phyloP scores from a whole-genome alignment of 2,329 filamentous ascomycete genomes.

The Ophiosphaerella narmari region DNA sequence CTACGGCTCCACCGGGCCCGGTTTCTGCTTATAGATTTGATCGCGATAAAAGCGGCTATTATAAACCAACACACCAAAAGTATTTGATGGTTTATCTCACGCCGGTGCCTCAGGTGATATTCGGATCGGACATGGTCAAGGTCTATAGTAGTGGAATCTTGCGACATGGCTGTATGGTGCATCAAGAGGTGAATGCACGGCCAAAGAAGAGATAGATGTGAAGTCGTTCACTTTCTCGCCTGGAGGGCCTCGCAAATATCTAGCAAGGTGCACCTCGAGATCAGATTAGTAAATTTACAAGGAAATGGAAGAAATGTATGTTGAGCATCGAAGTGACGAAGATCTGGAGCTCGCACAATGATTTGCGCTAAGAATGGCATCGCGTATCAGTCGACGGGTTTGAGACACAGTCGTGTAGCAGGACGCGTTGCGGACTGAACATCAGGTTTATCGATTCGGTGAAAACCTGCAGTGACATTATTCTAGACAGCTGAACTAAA shows the following conservation, averaged over 20 bases:
- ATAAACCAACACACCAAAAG: conserved; percentile 21
- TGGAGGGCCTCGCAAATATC: not conserved
- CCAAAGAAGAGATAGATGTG: too few species aligned
- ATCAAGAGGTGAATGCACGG: not conserved
- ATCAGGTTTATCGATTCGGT: too few species aligned
- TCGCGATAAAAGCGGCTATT: conserved; percentile 9
- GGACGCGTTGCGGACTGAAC: conserved; percentile 1
- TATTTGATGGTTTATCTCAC: conserved; percentile 18
- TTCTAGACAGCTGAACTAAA: too few species aligned
- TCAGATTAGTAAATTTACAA: not conserved
- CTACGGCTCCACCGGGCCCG: conserved; percentile 13
- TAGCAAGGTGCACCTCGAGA: too few species aligned
- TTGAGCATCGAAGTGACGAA: not conserved
- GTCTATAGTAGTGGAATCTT: not conserved
- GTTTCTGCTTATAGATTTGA: not conserved
- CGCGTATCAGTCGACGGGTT: conserved; percentile 5
- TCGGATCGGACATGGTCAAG: conserved; percentile 30
- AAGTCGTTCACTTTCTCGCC: not conserved
- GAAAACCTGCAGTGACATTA: too few species aligned
- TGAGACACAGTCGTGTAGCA: conserved; percentile 12
- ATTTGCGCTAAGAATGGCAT: not conserved
- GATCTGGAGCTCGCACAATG: not conserved
- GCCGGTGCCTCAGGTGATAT: conserved; percentile 30
- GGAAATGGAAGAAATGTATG: not conserved
- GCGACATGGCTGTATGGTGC: not conserved